These are phyloP conservation scores for Agarophyton chilense DNA, from an alignment of 23 red algal genomes.

Conservation along the genomic window DNA sequence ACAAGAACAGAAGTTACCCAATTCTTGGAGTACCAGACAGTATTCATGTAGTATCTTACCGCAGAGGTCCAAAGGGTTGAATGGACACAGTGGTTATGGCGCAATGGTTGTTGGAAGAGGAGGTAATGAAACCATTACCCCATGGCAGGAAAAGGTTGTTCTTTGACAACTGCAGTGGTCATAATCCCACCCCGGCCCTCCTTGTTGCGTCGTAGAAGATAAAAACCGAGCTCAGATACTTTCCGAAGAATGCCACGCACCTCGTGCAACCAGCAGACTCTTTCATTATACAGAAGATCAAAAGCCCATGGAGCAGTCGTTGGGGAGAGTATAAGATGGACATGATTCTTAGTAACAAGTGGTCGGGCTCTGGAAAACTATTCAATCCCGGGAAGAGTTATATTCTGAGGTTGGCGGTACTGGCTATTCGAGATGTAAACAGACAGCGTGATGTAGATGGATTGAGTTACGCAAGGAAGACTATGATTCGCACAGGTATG, in stretches of 20 bases:
- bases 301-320: not conserved
- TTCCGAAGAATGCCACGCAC: constrained; percentile 16
- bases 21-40: constrained; percentile 12
- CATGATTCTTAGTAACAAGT: not conserved
- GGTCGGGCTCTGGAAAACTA: not conserved
- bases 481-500: not conserved
- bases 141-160: not conserved
- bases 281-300: constrained; percentile 36
- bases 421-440: not conserved
- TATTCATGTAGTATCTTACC: not conserved
- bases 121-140: not conserved
- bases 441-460: no score
- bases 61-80: no score
- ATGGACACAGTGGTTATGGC: not conserved
- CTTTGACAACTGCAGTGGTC: not conserved
- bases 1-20: not conserved
- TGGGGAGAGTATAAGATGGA: constrained; percentile 33
- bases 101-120: not conserved
- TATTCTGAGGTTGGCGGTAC: not conserved
- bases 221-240: not conserved
- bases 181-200: not conserved
- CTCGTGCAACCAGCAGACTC: not conserved
- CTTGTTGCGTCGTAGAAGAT: not conserved
- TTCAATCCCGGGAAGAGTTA: not conserved
- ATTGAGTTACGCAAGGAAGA: no score